A percentile compares a stretch with the other conserved stretches of the same genome.
Evolutionary conservation across 2,329 filamentous ascomycete genomes (phyloP).

Genomic region (Alternaria ventricosa): DNA sequence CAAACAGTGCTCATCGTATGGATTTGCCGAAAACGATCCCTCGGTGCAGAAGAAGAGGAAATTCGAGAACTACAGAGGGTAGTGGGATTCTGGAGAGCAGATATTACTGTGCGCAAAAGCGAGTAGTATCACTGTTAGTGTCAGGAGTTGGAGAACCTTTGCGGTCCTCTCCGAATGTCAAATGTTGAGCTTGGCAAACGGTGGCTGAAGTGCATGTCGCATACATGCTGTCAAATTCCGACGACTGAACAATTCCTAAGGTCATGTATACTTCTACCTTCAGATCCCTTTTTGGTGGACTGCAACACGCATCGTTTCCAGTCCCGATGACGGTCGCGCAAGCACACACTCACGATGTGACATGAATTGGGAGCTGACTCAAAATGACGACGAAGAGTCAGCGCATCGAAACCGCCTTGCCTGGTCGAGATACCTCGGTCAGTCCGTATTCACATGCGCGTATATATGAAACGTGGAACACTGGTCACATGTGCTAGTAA

Average conservation of each 20-base stretch:
- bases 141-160: no score
- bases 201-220: background rate
- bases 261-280: no score
- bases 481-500: background rate
- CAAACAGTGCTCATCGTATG: background rate
- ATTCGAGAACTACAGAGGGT: background rate
- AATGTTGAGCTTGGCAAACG: background rate
- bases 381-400: background rate
- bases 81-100: no score
- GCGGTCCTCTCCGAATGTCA: background rate
- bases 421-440: background rate
- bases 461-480: background rate
- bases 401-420: background rate
- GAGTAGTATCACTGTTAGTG: no score
- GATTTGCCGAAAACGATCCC: background rate
- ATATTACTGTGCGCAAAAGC: no score
- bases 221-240: background rate
- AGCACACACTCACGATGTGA: background rate
- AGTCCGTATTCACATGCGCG: background rate
- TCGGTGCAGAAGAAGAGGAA: background rate
- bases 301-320: background rate
- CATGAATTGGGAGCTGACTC: background rate
- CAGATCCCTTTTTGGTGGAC: no score
- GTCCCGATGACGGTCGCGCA: background rate
- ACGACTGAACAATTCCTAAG: background rate